Percentiles rank a stretch among this genome's conserved stretches.
Conservation (phyloP, 2,329 filamentous ascomycete genomes). For the Pseudopithomyces chartarum region DNA sequence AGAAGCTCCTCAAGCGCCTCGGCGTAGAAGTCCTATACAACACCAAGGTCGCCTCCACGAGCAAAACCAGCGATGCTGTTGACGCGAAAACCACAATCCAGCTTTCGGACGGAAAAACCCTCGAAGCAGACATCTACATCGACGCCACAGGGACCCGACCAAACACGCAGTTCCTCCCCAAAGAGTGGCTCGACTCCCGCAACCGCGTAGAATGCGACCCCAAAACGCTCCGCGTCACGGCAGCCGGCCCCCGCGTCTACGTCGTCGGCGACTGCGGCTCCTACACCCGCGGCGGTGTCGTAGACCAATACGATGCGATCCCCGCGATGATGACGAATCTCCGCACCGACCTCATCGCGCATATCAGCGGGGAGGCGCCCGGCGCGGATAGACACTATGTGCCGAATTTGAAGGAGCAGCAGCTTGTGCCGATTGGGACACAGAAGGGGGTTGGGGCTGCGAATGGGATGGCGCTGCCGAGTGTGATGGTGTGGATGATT, state of each 20-base stretch:
- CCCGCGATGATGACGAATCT: slow-evolving; percentile 54
- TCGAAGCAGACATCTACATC: slow-evolving; percentile 60
- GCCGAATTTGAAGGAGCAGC: slow-evolving; percentile 39
- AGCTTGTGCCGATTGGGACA: slow-evolving; percentile 43
- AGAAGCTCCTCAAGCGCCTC: slow-evolving; percentile 52
- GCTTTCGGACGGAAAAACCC: slow-evolving; percentile 52
- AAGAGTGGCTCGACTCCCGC: slow-evolving; percentile 53
- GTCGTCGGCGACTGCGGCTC: slow-evolving; percentile 56
- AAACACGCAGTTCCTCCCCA: slow-evolving; percentile 60
- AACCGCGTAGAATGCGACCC: slow-evolving; percentile 57
- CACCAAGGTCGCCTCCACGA: slow-evolving; percentile 38
- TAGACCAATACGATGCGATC: slow-evolving; percentile 49
- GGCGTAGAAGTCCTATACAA: slow-evolving; percentile 54
- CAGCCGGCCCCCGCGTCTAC: slow-evolving; percentile 52
- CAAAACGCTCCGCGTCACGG: slow-evolving; percentile 52
- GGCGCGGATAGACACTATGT: slow-evolving; percentile 39
- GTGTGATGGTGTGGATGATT: slow-evolving; percentile 48
- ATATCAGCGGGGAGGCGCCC: slow-evolving; percentile 29
- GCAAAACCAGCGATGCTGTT: slow-evolving; percentile 32
- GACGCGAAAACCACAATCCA: slow-evolving; percentile 50
- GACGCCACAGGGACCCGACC: slow-evolving; percentile 58
- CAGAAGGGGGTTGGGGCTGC: slow-evolving; percentile 44
- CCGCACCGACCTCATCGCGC: slow-evolving; percentile 50
- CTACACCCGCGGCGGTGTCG: slow-evolving; percentile 51
- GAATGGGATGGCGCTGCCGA: slow-evolving; percentile 45